Base-by-base conservation (phyloP, 2,329 filamentous ascomycete species). In the Alternaria gansuensis region DNA sequence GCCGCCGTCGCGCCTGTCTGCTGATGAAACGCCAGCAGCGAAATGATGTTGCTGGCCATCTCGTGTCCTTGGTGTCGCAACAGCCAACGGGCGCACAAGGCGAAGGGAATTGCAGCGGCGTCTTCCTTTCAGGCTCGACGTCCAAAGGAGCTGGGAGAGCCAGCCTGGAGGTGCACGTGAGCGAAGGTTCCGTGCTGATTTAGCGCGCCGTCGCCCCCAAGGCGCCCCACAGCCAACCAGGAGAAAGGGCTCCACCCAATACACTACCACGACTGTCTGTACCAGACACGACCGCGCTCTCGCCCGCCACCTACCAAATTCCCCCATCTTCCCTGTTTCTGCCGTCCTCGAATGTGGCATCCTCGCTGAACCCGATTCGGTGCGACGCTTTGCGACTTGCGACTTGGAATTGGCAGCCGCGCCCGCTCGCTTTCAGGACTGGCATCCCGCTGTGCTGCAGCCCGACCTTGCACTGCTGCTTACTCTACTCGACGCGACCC, bases 171-270 rank as follows among this genome's bases (percentile, higher is more conserved):
- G 46, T 51, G 59, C 67, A 67, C 65, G 63, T 64, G 63, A 55
- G 52, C 39, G 49, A 57, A 53, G 34, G 36, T 56, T 48, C 34
- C 43, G 33, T 50, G 62, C 57, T 54, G 56, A 49, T 44, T 60
- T 63, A 66, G 63, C 62, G 62, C 58, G 57, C 60, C 54, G 50
- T 48, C 43, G 46, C 54, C 52, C 51, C 52, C 51, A 52, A 43
- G 50, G 40, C 33, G 43, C 44, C 50, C 50, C 41, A 46, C 50
- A 28, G 37, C 46, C 39, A 59, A 51, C 52, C 59, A 60, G 55
- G 50, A 60, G 54, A 59, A 52, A 52, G 63, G 60, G 57, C 57
- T 64, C 65, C 65, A 66, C 64, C 61, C 59, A 52, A 62, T 55
- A 59, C 59, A 60, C 62, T 57, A 57, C 65, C 60, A 49, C 64